A percentile compares a stretch with the other conserved stretches of the same genome.
These are phyloP conservation scores for Aphanomyces stellatus DNA, from an alignment of 352 stramenopile species.

Conservation along the genomic window DNA sequence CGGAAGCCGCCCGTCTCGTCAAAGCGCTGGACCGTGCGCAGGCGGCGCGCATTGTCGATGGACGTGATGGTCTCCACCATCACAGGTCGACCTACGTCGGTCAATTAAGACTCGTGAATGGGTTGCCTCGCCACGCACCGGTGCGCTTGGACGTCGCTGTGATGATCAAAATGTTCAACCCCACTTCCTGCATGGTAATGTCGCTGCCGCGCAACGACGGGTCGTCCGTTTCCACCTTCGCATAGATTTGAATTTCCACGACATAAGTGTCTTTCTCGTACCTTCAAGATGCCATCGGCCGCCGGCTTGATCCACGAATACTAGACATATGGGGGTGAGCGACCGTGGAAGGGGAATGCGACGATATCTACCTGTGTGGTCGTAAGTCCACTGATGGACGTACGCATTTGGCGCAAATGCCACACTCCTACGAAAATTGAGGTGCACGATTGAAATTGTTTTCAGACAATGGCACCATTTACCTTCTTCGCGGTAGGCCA, in stretches of 20 bases:
- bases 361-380: slow-evolving; percentile 40
- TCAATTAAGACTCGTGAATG: not conserved
- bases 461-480: not conserved
- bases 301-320: slow-evolving; percentile 85
- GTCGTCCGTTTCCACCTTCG: slow-evolving; percentile 72
- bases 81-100: slow-evolving; percentile 42
- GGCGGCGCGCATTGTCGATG: slow-evolving; percentile 64
- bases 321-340: too few relatives aligned
- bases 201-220: slow-evolving; percentile 63
- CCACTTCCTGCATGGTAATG: slow-evolving; percentile 82
- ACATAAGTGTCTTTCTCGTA: not conserved
- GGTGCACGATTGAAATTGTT: not conserved
- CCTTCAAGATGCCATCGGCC: slow-evolving; percentile 79
- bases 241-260: not conserved
- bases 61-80: slow-evolving; percentile 82
- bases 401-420: slow-evolving; percentile 78
- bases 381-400: slow-evolving; percentile 76
- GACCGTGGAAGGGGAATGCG: not conserved
- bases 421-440: slow-evolving; percentile 39
- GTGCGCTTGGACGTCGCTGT: slow-evolving; percentile 82
- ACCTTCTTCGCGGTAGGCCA: slow-evolving; percentile 77
- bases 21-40: slow-evolving; percentile 79
- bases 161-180: slow-evolving; percentile 69
- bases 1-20: slow-evolving; percentile 79
- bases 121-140: slow-evolving; percentile 27